A percentile compares a stretch with the other conserved stretches of the same genome.
Conservation (phyloP, 352 stramenopile species). For the Hyphochytrium catenoides region DNA sequence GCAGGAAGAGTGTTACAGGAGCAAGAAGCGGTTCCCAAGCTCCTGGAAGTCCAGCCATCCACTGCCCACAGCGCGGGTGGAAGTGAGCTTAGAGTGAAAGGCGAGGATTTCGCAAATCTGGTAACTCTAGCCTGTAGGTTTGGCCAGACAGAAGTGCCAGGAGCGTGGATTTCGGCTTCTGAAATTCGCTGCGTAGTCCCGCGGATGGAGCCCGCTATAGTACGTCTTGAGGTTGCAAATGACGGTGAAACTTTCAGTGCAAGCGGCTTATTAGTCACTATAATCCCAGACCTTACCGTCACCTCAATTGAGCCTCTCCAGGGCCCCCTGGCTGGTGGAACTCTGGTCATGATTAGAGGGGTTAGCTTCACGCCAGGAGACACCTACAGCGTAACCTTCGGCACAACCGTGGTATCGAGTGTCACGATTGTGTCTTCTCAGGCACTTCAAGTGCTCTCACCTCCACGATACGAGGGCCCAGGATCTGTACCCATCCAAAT, state of each 20-base stretch:
- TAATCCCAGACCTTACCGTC: conserved; percentile 45
- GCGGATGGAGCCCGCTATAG: conserved; percentile 19
- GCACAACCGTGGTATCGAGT: conserved; percentile 14
- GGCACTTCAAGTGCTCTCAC: conserved; percentile 27
- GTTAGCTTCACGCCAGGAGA: conserved; percentile 32
- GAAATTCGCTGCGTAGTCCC: conserved; percentile 33
- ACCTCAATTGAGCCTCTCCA: conserved; percentile 30
- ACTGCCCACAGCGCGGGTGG: conserved; percentile 15
- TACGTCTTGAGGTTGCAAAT: conserved; percentile 50
- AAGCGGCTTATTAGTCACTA: conserved; percentile 22
- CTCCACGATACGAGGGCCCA: conserved; percentile 14
- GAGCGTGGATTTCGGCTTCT: conserved; percentile 19
- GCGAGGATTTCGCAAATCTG: conserved; percentile 42
- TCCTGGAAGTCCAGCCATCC: conserved; percentile 1
- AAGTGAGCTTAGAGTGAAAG: conserved; percentile 36
- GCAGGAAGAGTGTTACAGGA: not conserved
- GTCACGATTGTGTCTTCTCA: conserved; percentile 37
- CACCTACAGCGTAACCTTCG: conserved; percentile 44
- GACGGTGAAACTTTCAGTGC: conserved; percentile 32
- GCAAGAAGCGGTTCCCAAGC: not conserved
- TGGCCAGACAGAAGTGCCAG: conserved; percentile 21
- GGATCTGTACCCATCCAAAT: conserved; percentile 22
- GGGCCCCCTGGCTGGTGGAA: conserved; percentile 45
- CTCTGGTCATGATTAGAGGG: conserved; percentile 52
- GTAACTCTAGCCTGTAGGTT: conserved; percentile 54